phyloP scores from a whole-genome alignment of 352 stramenopile species.

The Saprolegnia parasitica region DNA sequence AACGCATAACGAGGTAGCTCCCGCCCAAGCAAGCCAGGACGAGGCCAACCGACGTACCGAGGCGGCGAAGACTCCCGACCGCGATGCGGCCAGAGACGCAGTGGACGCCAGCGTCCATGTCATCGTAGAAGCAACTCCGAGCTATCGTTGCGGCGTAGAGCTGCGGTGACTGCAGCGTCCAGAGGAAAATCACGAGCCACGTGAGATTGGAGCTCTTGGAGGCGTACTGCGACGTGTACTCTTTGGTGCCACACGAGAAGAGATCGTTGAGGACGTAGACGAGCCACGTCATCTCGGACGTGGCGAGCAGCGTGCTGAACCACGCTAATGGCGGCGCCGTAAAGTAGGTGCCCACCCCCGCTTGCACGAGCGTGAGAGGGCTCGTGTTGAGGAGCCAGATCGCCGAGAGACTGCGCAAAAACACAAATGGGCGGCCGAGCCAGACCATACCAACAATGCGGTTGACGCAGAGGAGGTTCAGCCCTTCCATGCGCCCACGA shows the following conservation, averaged over 20 bases:
- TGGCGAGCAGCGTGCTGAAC: conserved; percentile 13
- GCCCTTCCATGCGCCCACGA: background rate
- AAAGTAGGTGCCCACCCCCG: background rate
- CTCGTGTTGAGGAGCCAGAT: conserved; percentile 7
- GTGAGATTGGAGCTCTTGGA: conserved; percentile 19
- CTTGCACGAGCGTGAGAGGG: background rate
- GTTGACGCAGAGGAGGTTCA: conserved; percentile 19
- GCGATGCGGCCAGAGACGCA: conserved; percentile 15
- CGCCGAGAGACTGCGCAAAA: conserved; percentile 18
- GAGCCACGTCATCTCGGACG: conserved; percentile 13
- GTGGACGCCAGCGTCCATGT: conserved; percentile 22
- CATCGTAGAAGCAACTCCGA: background rate
- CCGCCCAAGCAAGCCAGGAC: background rate
- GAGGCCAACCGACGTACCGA: background rate
- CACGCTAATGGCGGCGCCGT: conserved; percentile 11
- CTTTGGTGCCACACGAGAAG: background rate
- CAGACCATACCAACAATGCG: conserved; percentile 21
- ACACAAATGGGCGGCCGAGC: conserved; percentile 19
- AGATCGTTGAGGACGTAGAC: conserved; percentile 24
- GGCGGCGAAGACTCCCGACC: background rate
- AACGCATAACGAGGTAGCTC: background rate
- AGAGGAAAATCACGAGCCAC: conserved; percentile 4
- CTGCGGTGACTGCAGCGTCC: background rate
- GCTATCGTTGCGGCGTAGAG: background rate
- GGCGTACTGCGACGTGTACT: conserved; percentile 16